Base-by-base conservation (phyloP, 768 basidiomycete genomes). In the Panaeolus cyanescens region DNA sequence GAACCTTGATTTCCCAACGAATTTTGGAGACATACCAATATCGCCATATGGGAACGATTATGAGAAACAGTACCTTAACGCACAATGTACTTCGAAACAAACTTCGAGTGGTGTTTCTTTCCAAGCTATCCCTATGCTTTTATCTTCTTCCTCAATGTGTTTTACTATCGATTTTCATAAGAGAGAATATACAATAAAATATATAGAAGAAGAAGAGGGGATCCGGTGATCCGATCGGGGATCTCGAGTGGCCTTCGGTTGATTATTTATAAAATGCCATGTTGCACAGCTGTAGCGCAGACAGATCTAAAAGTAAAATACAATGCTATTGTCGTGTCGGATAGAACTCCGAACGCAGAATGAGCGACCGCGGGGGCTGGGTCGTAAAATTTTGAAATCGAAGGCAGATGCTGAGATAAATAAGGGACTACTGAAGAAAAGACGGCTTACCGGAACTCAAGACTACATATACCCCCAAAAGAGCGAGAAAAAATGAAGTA, bases 1-100 rank as follows among this genome's bases (percentile, higher is more conserved):
- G 45, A 50, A 50, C 45, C 45, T 50, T 50, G 45, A 50, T 50
- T 50, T 50, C 25, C 45, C 45, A n/a, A 50, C 45, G 45, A 50
- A 50, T 25, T 30, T 50, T 50, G 45, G 45, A 28, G 45, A 42
- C 45, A 50, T 5, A 30, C 19, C 25, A 50, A 50, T 50, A 50
- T 50, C 45, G 45, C 45, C 45, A 50, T 50, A 50, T 28, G 45
- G 45, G 25, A 50, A 50, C 17, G 22, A 5, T n/a, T n/a, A n/a
- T n/a, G n/a, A n/a, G n/a, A n/a, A n/a, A n/a, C n/a, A 50, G 13
- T 12, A 22, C 45, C 30, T 50, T 5, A 13, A 13, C n/a, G 45
- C 12, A 30, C 20, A 5, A 25, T 50, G 12, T 12, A 22, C 8
- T 50, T 28, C 45, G 25, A 50, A 42, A 50, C 25, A 50, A 50